Base-by-base conservation (phyloP, 2,329 filamentous ascomycete genomes). In the Thelonectria olida region DNA sequence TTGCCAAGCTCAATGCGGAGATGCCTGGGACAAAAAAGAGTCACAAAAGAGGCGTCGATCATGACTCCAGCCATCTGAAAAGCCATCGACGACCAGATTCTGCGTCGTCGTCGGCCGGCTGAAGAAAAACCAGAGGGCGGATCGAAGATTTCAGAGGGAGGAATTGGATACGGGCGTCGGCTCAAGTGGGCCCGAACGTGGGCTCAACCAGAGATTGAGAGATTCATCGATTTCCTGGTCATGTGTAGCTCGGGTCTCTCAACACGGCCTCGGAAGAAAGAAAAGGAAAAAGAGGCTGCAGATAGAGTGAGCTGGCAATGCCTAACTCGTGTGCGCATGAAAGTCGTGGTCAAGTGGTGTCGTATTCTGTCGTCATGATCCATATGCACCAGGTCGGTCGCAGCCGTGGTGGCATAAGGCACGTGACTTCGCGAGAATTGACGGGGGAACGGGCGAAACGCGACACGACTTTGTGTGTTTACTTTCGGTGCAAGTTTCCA, bases 401-500 rank as follows among this genome's bases (percentile, higher is more conserved):
- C 28, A 25, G 41, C 19, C 17, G 22, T 25, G n/a, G 38, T 34
- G 39, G n/a, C 25, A 17, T 6, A 3, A 7, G 5, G 10, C 69
- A 71, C 69, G 69, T 71, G 69, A 71, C 38, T 15, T 25, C 69
- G 69, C 58, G 69, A 50, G 63, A 61, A 56, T 50, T 52, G 31
- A 15, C 54, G 23, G 57, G 56, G 61, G 54, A 22, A 61, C 44
- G 54, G 36, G 19, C 31, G 8, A 42, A 54, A 63, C 69, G 69
- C 69, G 69, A 62, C 66, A 65, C 69, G 67, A 41, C 38, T 31
- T 20, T n/a, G 34, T 31, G 68, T 71, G 69, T 71, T 71, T 71
- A 71, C 69, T 71, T 71, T 58, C 66, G 56, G 62, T 54, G 7
- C 41, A 17, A 7, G 36, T 17, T 15, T n/a, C 2, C 12, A 19